Conservation (phyloP, 257 asterid genomes). For the Eustoma russellianum region DNA sequence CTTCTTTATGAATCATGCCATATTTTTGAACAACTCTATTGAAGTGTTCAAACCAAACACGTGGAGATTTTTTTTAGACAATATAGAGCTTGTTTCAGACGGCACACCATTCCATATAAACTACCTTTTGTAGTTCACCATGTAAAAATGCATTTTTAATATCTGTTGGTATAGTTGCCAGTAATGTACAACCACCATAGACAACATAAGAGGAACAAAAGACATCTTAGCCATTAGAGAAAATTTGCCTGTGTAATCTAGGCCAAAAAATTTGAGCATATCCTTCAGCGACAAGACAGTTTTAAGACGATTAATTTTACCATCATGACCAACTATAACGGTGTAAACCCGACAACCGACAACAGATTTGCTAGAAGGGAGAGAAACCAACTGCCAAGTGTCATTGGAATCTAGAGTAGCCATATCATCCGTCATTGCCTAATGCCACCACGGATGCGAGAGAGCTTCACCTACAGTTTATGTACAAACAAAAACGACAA, state of each 20-base stretch:
- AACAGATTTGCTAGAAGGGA: too few species aligned
- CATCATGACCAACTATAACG: background rate
- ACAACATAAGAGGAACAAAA: too few species aligned
- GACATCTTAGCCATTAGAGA: too few species aligned
- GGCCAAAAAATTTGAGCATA: slow-evolving; percentile 3
- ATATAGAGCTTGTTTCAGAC: background rate
- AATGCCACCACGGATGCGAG: too few species aligned
- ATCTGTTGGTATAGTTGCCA: slow-evolving; percentile 4
- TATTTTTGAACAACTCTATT: too few species aligned
- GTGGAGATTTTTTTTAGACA: background rate
- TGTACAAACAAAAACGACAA: too few species aligned
- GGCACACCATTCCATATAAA: background rate
- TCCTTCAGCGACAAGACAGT: background rate
- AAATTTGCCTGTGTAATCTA: background rate
- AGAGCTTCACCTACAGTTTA: too few species aligned
- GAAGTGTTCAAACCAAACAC: background rate
- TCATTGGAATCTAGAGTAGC: too few species aligned
- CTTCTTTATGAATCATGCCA: background rate
- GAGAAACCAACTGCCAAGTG: too few species aligned
- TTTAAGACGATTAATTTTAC: background rate
- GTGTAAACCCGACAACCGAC: background rate
- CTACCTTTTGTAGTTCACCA: too few species aligned
- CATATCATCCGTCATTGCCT: too few species aligned
- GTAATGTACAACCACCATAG: background rate
- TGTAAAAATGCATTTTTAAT: background rate